A percentile compares a stretch with the other conserved stretches of the same genome.
phyloP scores from a whole-genome alignment of 1,284 basidiomycete genomes.

The Cerrena zonata region DNA sequence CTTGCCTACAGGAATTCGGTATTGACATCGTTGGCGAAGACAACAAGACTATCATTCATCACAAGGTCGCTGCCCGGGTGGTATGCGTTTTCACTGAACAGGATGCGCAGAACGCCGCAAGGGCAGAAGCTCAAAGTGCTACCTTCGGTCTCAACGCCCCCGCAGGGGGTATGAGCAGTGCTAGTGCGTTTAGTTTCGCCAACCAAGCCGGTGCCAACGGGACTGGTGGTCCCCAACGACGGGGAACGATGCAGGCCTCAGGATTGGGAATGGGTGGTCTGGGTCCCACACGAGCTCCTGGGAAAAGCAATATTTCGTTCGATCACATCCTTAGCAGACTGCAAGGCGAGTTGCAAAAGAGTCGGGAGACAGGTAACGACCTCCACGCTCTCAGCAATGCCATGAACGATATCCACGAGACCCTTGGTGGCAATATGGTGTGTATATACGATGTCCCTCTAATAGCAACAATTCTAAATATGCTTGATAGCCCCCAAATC shows the following conservation, averaged over 20 bases:
- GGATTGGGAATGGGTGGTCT: conserved; percentile 70
- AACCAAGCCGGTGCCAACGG: conserved; percentile 30
- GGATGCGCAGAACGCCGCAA: conserved; percentile 69
- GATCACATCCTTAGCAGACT: conserved; percentile 77
- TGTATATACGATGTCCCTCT: conserved; percentile 24
- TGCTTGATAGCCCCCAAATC: conserved; percentile 44
- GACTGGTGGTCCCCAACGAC: conserved; percentile 39
- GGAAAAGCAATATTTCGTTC: conserved; percentile 75
- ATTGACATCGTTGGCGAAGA: conserved; percentile 99
- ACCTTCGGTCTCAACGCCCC: conserved; percentile 3
- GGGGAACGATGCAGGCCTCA: conserved; percentile 53
- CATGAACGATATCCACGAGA: conserved; percentile 90
- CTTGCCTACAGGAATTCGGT: conserved; percentile 79
- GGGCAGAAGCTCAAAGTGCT: conserved; percentile 44
- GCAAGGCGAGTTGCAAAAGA: conserved; percentile 89
- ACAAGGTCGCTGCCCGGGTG: conserved; percentile 94
- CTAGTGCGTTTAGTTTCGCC: conserved; percentile 37
- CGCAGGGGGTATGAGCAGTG: conserved; percentile 33
- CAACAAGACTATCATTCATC: conserved; percentile 96
- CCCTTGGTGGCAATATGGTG: conserved; percentile 78
- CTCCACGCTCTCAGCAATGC: conserved; percentile 74
- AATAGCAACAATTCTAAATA: background rate
- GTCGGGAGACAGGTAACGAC: conserved; percentile 89
- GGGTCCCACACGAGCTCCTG: conserved; percentile 63
- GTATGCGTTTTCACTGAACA: conserved; percentile 84